These are phyloP conservation scores for Claviceps digitariae DNA, from an alignment of 2,329 filamentous ascomycete genomes.

Conservation along the genomic window DNA sequence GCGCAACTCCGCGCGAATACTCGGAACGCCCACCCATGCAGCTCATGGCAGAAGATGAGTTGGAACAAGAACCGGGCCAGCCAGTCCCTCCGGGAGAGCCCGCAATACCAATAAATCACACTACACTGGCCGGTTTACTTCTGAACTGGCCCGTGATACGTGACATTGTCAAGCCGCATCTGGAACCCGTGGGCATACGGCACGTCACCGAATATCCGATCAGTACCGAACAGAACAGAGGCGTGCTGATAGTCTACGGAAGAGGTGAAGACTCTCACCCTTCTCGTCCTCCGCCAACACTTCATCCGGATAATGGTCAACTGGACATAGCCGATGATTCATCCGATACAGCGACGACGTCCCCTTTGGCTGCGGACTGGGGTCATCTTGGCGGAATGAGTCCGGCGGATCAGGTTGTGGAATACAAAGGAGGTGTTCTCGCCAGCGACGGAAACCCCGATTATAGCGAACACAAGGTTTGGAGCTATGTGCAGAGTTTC, in stretches of 20 bases:
- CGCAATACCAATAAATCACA: conserved; percentile 73
- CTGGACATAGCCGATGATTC: conserved; percentile 33
- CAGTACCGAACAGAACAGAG: conserved; percentile 58
- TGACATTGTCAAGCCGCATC: conserved; percentile 41
- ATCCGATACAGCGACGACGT: conserved; percentile 39
- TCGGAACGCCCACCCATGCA: conserved; percentile 15
- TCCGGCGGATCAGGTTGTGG: conserved; percentile 24
- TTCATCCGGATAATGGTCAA: conserved; percentile 21
- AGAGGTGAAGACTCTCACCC: conserved; percentile 60
- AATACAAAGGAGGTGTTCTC: conserved; percentile 25
- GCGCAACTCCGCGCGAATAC: conserved; percentile 14
- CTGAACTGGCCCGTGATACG: conserved; percentile 59
- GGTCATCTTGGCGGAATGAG: conserved; percentile 42
- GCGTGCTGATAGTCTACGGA: conserved; percentile 62
- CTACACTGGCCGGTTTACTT: conserved; percentile 75
- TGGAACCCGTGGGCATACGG: conserved; percentile 36
- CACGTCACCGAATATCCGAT: conserved; percentile 62
- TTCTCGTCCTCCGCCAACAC: conserved; percentile 33
- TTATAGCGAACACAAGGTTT: conserved; percentile 36
- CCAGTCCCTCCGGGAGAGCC: conserved; percentile 45
- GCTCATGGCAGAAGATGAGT: conserved; percentile 30
- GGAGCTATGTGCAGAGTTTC: conserved; percentile 41
- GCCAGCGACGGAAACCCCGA: conserved; percentile 38
- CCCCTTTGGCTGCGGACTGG: conserved; percentile 39
- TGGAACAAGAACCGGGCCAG: conserved; percentile 37